phyloP scores from a whole-genome alignment of 176 grass and related monocot genomes.

The maize (Zea mays) region Zm-B73-REFERENCE-NAM-5.0 NC_050102.1:168047501-168048000 shows the following conservation, averaged over 20 bases:
- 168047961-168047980: conserved; percentile 95
- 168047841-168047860: conserved; percentile 24
- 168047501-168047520: not conserved
- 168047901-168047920: conserved; percentile 50
- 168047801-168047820: conserved; percentile 73
- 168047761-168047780: conserved; percentile 88
- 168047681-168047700: conserved; percentile 9
- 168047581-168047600: conserved; percentile 81
- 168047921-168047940: conserved; percentile 81
- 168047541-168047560: conserved; percentile 84
- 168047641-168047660: conserved; percentile 41
- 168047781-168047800: conserved; percentile 89
- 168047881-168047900: conserved; percentile 26
- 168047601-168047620: conserved; percentile 75
- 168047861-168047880: conserved; percentile 10
- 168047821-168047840: conserved; percentile 3
- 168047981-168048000: conserved; percentile 81
- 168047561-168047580: conserved; percentile 69
- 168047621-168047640: conserved; percentile 74
- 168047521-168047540: conserved; percentile 10
- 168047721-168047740: not conserved
- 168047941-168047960: conserved; percentile 95
- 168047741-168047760: not conserved
- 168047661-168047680: conserved; percentile 22
- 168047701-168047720: conserved; percentile 1